Evolutionary conservation across 495 filamentous ascomycete species (phyloP).

Genomic region (Penicillium manginii): DNA sequence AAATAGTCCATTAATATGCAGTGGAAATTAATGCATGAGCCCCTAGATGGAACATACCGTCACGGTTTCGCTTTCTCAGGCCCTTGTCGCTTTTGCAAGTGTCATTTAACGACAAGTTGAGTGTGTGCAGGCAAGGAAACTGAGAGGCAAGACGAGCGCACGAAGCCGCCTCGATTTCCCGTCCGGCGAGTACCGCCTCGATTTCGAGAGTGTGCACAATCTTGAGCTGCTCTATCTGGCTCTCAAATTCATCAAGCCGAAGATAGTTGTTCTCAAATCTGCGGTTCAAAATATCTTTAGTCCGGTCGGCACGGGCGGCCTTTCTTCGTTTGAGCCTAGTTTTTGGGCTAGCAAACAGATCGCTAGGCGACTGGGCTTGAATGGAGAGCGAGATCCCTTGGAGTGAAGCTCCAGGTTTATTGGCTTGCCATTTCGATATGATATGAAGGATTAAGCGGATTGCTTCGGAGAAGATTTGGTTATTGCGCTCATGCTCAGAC

Average conservation of each 20-base stretch:
- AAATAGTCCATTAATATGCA: background rate
- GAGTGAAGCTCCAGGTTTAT: too few species aligned
- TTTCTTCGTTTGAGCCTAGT: constrained; percentile 8
- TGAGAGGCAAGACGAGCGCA: constrained; percentile 1
- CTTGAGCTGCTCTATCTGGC: background rate
- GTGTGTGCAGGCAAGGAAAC: background rate
- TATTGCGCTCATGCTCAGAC: constrained; percentile 14
- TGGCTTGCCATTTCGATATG: background rate
- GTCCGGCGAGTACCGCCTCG: constrained; percentile 1
- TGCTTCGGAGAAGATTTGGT: constrained; percentile 10
- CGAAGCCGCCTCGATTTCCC: constrained; percentile 7
- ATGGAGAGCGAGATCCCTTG: background rate
- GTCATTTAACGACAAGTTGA: background rate
- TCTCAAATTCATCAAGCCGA: constrained; percentile 13
- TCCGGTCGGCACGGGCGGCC: constrained; percentile 11
- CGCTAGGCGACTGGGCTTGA: background rate
- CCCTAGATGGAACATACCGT: background rate
- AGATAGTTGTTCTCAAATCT: constrained; percentile 14
- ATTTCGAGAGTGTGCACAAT: constrained; percentile 9
- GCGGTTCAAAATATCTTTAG: constrained; percentile 10
- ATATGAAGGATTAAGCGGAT: constrained; percentile 9
- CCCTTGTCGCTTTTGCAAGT: background rate
- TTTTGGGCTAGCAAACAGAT: constrained; percentile 8
- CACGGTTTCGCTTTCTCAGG: background rate
- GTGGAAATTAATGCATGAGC: background rate